Percentiles rank a stretch among this genome's conserved stretches.
phyloP scores from a whole-genome alignment of 2,329 filamentous ascomycete genomes.

The Exophiala phaeomuriformis region DNA sequence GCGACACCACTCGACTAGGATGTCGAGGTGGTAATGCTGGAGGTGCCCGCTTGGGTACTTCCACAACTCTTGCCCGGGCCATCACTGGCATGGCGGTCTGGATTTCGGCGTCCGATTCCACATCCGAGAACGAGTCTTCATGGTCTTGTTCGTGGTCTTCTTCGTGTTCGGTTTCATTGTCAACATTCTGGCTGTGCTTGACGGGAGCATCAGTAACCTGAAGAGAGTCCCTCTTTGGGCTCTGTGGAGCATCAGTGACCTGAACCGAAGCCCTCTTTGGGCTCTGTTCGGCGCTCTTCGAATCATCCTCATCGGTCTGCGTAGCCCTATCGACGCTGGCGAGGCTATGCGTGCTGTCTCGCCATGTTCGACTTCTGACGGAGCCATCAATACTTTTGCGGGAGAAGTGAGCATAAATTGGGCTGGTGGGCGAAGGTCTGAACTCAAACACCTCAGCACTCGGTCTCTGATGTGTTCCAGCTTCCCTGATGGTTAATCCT shows the following conservation, averaged over 20 bases:
- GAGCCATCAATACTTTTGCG: conserved; percentile 66
- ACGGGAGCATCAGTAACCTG: conserved; percentile 7
- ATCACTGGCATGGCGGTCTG: conserved; percentile 60
- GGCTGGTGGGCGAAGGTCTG: conserved; percentile 67
- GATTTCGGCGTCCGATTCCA: conserved; percentile 36
- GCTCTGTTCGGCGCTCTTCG: conserved; percentile 50
- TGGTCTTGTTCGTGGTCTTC: conserved; percentile 1
- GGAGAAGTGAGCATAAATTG: conserved; percentile 51
- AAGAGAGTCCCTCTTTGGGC: conserved; percentile 26
- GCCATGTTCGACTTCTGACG: conserved; percentile 60
- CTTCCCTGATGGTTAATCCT: conserved; percentile 81
- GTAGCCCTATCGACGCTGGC: conserved; percentile 54
- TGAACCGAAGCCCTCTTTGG: conserved; percentile 25
- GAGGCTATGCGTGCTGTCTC: conserved; percentile 61
- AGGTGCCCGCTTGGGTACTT: conserved; percentile 70
- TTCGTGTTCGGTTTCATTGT: conserved; percentile 7
- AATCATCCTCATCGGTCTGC: conserved; percentile 57
- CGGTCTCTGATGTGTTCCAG: conserved; percentile 68
- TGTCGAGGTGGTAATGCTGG: conserved; percentile 73
- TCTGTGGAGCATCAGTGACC: conserved; percentile 31
- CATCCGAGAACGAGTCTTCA: conserved; percentile 22
- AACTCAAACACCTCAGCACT: conserved; percentile 77
- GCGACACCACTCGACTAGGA: conserved; percentile 41
- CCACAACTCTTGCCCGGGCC: conserved; percentile 72
- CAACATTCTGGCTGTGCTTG: conserved; percentile 21